Evolutionary conservation across 2,329 filamentous ascomycete species (phyloP), one percentile per base, ranked within the genome.

Genomic region (Fragosphaeria purpurea): DNA sequence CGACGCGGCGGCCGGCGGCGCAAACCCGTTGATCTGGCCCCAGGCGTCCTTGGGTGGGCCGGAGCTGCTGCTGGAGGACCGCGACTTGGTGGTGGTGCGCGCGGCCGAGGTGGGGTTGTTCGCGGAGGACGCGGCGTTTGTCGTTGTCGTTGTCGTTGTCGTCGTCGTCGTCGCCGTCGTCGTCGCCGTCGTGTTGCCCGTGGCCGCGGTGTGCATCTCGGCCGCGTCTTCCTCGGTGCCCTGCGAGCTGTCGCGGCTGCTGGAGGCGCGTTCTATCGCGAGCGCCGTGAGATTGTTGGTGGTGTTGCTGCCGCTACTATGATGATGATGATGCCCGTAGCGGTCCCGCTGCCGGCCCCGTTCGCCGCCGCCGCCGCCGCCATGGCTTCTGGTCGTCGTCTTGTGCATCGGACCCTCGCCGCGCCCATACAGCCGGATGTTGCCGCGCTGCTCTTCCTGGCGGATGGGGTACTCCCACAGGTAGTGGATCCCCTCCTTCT

Each of bases 401-500:
- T 77, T 76, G 31, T 73, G 70, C 58, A 83, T 82, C 32, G 76
- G 71, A 35, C 85, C 86, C 66, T 94, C 88, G 4, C 89, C 89
- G 53, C 83, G 79, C 1, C 88, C 88, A 65, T 85, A 89, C 2
- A 91, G 71, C 31, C 85, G 80, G 41, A 95, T 71, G 6, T 86
- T 67, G 1, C 88, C 88, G 34, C 88, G 79, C 51, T 75, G 75
- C 60, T 87, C 80, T 64, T 95, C 89, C 48, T 82, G 73, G 33
- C 80, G 75, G 64, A 93, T 85, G 0, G 89, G 87, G 62, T 89
- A 94, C 56, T 85, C 79, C 50, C 80, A 77, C 32, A 82, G 74
- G 48, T 75, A 74, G 35, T 73, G 70, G 59, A 82, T 72, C 34
- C 71, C 73, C 48, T 75, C 70, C 2, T 62, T 63, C 30, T 71